Conservation (phyloP, 164 flowering plant genomes). For the Tetrastigma voinierianum region DNA sequence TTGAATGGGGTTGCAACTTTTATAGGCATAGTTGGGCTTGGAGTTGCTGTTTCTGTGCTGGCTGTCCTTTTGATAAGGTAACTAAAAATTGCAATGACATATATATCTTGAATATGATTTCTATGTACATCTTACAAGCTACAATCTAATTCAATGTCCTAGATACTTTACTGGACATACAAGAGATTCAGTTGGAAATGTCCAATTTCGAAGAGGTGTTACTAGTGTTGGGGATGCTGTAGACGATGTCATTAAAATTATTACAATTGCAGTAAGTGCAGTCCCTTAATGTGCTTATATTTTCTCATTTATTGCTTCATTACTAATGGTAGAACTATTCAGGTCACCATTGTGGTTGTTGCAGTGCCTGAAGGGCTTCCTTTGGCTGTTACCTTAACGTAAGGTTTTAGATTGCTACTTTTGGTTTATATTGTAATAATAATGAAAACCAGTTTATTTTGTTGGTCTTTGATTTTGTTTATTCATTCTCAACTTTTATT, state of each 20-base stretch:
- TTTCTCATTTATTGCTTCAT: background rate
- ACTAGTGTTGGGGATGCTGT: conserved; percentile 50
- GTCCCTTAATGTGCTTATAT: background rate
- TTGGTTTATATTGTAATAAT: background rate
- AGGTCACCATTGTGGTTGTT: conserved; percentile 98
- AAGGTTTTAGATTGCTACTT: conserved; percentile 33
- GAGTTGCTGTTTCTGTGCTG: conserved; percentile 73
- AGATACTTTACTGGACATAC: conserved; percentile 87
- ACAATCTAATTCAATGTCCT: background rate
- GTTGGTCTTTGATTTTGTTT: conserved; percentile 1
- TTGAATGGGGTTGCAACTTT: conserved; percentile 96
- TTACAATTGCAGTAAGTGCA: conserved; percentile 77
- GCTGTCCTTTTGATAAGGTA: conserved; percentile 72
- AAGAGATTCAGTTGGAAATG: conserved; percentile 33
- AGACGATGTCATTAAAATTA: conserved; percentile 62
- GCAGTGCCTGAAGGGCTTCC: conserved; percentile 99
- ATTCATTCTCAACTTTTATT: background rate
- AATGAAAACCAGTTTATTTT: background rate
- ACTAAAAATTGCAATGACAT: background rate
- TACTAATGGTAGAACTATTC: conserved; percentile 12
- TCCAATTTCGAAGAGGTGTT: conserved; percentile 44
- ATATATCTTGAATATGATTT: too few species aligned
- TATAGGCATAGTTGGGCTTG: conserved; percentile 86
- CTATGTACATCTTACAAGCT: background rate
- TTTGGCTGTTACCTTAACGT: conserved; percentile 96